phyloP scores from a whole-genome alignment of 305 asterid genomes.

The Fraxinus albicans region DNA sequence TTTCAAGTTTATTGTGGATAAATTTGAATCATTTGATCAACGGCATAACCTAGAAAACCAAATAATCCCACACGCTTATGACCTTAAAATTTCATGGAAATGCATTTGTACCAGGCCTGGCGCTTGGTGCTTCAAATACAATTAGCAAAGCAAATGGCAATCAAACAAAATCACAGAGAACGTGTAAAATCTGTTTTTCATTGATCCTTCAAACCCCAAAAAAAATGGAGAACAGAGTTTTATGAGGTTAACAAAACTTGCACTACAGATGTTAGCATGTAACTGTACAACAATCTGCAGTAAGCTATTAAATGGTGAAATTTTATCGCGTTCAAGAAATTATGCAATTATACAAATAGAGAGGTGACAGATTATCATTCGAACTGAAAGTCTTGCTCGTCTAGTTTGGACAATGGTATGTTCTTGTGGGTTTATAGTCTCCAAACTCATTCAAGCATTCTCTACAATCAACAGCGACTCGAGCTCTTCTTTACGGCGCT shows the following conservation, averaged over 20 bases:
- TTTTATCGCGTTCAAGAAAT: not conserved
- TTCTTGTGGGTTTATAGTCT: not conserved
- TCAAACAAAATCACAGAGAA: not conserved
- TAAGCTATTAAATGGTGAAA: not conserved
- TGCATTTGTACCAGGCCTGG: not conserved
- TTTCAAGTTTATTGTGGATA: not conserved
- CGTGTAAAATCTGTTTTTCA: not conserved
- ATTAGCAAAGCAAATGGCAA: not conserved
- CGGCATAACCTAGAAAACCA: not conserved
- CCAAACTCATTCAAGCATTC: constrained; percentile 29
- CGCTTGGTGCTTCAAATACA: not conserved
- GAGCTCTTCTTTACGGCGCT: constrained; percentile 80
- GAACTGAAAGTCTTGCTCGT: not conserved
- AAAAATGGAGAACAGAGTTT: not conserved
- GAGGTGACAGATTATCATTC: not conserved
- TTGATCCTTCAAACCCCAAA: not conserved
- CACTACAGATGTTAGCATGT: not conserved
- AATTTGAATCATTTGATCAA: not conserved
- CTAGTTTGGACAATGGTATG: not conserved
- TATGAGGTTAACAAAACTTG: not conserved
- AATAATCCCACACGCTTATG: not conserved
- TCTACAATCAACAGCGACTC: constrained; percentile 59
- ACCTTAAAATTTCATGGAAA: not conserved
- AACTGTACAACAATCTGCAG: constrained; percentile 22
- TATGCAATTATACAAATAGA: not conserved